Percentiles rank a stretch among this genome's conserved stretches.
These are phyloP conservation scores for Epichloe baconii DNA, from an alignment of 2,329 filamentous ascomycete genomes.

Conservation along the genomic window DNA sequence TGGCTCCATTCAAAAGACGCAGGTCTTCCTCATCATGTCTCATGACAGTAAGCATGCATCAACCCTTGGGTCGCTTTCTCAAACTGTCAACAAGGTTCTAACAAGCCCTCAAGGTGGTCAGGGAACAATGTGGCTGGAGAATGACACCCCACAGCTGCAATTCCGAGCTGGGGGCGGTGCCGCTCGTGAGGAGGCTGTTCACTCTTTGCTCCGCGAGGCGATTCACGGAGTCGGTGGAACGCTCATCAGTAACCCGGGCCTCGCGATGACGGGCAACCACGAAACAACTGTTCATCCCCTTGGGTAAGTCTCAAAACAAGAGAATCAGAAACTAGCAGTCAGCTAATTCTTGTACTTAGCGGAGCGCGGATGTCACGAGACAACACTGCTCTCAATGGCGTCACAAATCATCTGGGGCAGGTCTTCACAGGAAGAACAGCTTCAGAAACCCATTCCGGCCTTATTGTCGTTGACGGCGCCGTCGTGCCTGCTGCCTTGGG, in stretches of 20 bases:
- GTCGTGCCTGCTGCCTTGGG: slow-evolving; percentile 49
- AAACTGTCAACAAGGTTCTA: neutral
- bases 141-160: slow-evolving; percentile 46
- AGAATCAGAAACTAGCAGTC: too few relatives aligned
- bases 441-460: slow-evolving; percentile 38
- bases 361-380: slow-evolving; percentile 51
- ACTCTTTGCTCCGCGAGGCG: slow-evolving; percentile 37
- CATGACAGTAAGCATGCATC: slow-evolving; percentile 37
- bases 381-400: slow-evolving; percentile 42
- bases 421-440: slow-evolving; percentile 39
- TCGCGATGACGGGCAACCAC: slow-evolving; percentile 39
- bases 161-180: slow-evolving; percentile 48
- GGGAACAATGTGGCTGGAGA: slow-evolving; percentile 42
- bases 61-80: too few relatives aligned
- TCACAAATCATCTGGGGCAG: slow-evolving; percentile 47
- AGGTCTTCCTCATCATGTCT: slow-evolving; percentile 54
- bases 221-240: slow-evolving; percentile 47
- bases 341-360: slow-evolving; percentile 16
- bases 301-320: slow-evolving; percentile 18
- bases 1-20: slow-evolving; percentile 45
- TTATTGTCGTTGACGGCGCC: slow-evolving; percentile 49
- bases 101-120: slow-evolving; percentile 33
- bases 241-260: slow-evolving; percentile 45
- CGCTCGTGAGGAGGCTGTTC: slow-evolving; percentile 39
- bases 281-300: slow-evolving; percentile 54